Conservation (phyloP, 2,329 filamentous ascomycete species). For the Penicillium sp. region DNA sequence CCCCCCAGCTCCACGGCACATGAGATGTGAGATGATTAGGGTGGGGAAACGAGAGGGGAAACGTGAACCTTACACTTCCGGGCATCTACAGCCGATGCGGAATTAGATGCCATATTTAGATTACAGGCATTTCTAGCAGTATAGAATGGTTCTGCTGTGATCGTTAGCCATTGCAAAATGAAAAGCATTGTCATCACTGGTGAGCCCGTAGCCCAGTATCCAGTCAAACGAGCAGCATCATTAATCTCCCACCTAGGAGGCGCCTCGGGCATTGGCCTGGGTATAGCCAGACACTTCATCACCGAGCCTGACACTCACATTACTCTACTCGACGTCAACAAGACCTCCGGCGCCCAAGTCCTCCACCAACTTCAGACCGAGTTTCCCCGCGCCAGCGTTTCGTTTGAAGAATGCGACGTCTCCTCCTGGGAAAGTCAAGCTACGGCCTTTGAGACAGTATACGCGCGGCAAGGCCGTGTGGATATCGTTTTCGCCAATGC, state of each 20-base stretch:
- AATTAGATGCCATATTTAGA: neutral
- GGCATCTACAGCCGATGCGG: neutral
- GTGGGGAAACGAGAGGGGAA: conserved; percentile 6
- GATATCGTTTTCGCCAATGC: conserved; percentile 56
- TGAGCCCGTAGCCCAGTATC: conserved; percentile 4
- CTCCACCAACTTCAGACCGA: conserved; percentile 27
- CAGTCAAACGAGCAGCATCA: neutral
- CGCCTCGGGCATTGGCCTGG: conserved; percentile 42
- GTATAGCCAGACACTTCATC: conserved; percentile 36
- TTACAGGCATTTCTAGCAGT: neutral
- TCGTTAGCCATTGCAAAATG: neutral
- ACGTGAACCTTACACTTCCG: neutral
- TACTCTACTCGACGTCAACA: conserved; percentile 38
- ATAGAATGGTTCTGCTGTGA: neutral
- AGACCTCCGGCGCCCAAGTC: conserved; percentile 22
- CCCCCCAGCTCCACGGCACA: conserved; percentile 12
- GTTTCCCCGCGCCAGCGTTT: conserved; percentile 29
- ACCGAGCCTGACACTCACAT: conserved; percentile 33
- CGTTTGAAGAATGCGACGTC: conserved; percentile 36
- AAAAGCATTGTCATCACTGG: conserved; percentile 36
- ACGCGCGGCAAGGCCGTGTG: conserved; percentile 38
- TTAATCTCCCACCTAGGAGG: conserved; percentile 29
- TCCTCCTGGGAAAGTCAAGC: conserved; percentile 42
- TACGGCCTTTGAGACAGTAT: conserved; percentile 37
- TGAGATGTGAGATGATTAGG: neutral